phyloP scores from a whole-genome alignment of 257 asterid species.

The Cordia subcordata region DNA sequence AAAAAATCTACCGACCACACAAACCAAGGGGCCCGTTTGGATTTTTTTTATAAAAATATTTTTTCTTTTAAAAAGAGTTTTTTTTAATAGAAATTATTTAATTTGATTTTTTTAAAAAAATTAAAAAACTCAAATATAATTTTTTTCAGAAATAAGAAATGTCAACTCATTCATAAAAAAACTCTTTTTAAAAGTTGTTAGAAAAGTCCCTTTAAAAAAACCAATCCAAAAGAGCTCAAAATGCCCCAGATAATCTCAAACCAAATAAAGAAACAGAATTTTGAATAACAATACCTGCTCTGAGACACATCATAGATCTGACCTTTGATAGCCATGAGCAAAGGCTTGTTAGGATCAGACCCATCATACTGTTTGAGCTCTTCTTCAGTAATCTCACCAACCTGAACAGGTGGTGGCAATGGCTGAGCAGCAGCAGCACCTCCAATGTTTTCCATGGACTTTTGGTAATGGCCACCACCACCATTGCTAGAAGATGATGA shows the following conservation, averaged over 20 bases:
- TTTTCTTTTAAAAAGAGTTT: too few species aligned
- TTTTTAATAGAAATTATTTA: too few species aligned
- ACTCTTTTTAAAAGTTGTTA: too few species aligned
- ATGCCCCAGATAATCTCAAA: background rate
- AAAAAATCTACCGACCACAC: too few species aligned
- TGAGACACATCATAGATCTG: slow-evolving; percentile 97
- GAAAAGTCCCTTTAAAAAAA: too few species aligned
- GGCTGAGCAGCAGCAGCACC: slow-evolving; percentile 79
- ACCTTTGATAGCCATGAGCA: slow-evolving; percentile 95
- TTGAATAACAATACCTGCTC: slow-evolving; percentile 51
- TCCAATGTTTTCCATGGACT: slow-evolving; percentile 34
- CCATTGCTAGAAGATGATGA: slow-evolving; percentile 13
- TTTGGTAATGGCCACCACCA: slow-evolving; percentile 5
- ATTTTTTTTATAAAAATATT: too few species aligned
- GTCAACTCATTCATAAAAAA: too few species aligned
- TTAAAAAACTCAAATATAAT: too few species aligned
- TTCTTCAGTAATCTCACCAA: slow-evolving; percentile 70
- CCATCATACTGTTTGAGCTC: slow-evolving; percentile 80
- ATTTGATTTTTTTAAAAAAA: too few species aligned
- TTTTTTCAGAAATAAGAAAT: too few species aligned
- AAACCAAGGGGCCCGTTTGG: too few species aligned
- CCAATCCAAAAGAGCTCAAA: background rate
- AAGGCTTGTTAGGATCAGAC: slow-evolving; percentile 75
- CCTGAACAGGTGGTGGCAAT: slow-evolving; percentile 83
- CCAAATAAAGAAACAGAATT: background rate